Conservation (phyloP, 106 monocot species). For the Dendrobium huoshanense region DNA sequence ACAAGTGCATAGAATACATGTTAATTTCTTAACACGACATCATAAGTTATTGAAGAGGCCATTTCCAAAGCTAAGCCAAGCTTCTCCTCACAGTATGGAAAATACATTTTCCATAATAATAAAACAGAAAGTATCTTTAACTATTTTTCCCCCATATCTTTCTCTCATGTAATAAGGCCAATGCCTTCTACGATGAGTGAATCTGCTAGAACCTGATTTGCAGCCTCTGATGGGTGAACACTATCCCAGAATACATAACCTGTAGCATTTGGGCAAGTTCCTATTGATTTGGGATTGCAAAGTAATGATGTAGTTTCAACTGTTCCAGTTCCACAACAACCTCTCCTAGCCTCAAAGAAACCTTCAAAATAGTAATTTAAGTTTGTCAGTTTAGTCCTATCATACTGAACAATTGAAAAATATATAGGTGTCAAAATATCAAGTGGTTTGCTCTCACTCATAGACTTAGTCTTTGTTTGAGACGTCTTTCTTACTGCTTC, state of each 20-base stretch:
- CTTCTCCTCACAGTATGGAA: neutral
- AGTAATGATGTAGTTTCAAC: constrained; percentile 62
- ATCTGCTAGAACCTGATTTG: constrained; percentile 69
- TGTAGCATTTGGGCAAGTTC: constrained; percentile 76
- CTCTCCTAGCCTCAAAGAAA: constrained; percentile 70
- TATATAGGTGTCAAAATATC: too few relatives aligned
- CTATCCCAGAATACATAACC: constrained; percentile 84
- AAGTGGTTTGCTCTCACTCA: too few relatives aligned
- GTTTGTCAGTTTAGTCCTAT: too few relatives aligned
- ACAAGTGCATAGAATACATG: constrained; percentile 3
- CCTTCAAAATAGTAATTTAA: constrained; percentile 20
- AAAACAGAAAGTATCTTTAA: neutral
- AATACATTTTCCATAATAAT: neutral
- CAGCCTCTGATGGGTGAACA: constrained; percentile 79
- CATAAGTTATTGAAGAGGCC: neutral
- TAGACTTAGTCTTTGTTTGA: too few relatives aligned
- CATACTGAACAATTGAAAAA: too few relatives aligned
- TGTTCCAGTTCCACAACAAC: constrained; percentile 78
- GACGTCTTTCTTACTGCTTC: too few relatives aligned
- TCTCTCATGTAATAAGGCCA: constrained; percentile 35
- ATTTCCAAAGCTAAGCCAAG: neutral
- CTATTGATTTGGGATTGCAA: constrained; percentile 68
- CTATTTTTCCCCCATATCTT: neutral
- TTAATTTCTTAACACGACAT: neutral
- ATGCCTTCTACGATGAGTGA: constrained; percentile 52